Base-by-base conservation (phyloP, 345 rosid species). In the Capsella bursapastoris region DNA sequence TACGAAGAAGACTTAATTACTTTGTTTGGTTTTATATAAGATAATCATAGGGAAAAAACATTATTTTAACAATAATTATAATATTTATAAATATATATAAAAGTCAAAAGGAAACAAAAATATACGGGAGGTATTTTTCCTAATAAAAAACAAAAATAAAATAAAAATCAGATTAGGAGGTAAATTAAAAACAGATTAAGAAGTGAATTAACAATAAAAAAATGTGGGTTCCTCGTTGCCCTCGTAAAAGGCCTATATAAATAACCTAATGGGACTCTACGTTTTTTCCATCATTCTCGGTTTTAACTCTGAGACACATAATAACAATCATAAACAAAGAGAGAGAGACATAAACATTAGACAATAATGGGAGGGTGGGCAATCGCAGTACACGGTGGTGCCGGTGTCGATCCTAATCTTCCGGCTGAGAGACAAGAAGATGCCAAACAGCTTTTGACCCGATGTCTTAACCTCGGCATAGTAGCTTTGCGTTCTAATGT, bases 311-410 rank as follows among this genome's bases (percentile, higher is more conserved):
- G 57, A 27, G 40, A 67, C 50, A 79, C 38, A 41, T 51, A 38
- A n/a, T 50, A 38, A 32, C 8, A 34, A 34, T 5, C 31, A 16
- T 14, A 14, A 22, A 64, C 5, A 52, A 56, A 64, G 63, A 53
- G 47, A 61, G 53, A 34, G 60, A 29, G 3, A 18, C 22, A 18
- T 18, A 18, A 0, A 0, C 22, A 18, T 18, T 18, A 34, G 10
- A 67, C 14, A 68, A 90, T 34, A 65, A 90, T 92, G 93, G 96
- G 88, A 28, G 85, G 82, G 7, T 91, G 99, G 97, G 99, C 99
- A 44, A 94, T 94, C 10, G 99, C 97, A 14, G 89, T 94, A 83
- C 99, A 94, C 62, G 99, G 99, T 13, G 99, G 99, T 81, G 97
- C 99, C 27, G 99, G 97, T 22, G 85, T 94, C n/a, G 99, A 94